Evolutionary conservation across 331 rosid species (phyloP).

Genomic region (Quercus tomentella): DNA sequence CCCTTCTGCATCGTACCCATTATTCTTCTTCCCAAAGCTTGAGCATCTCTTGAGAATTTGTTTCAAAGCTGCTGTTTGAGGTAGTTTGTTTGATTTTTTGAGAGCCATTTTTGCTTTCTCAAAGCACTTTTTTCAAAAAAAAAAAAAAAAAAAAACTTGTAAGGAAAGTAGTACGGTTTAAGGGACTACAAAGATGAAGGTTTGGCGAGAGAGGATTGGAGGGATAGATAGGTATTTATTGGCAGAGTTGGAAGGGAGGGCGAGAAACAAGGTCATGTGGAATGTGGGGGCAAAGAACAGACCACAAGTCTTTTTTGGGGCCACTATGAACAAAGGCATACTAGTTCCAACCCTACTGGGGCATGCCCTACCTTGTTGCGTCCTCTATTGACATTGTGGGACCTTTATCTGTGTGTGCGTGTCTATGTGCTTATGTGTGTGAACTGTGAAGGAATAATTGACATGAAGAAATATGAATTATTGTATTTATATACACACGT

Average conservation of each 20-base stretch:
- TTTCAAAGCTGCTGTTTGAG: slow-evolving; percentile 58
- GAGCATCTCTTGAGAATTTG: slow-evolving; percentile 69
- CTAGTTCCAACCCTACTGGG: slow-evolving; percentile 13
- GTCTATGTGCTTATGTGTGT: slow-evolving; percentile 3
- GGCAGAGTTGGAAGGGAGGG: slow-evolving; percentile 12
- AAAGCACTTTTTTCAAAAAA: not conserved
- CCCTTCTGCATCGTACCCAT: slow-evolving; percentile 34
- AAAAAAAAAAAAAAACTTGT: not conserved
- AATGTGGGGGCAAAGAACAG: slow-evolving; percentile 56
- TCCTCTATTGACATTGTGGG: slow-evolving; percentile 18
- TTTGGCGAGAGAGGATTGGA: slow-evolving; percentile 25
- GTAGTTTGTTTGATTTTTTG: slow-evolving; percentile 48
- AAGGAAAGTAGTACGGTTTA: slow-evolving; percentile 1
- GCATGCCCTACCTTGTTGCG: slow-evolving; percentile 22
- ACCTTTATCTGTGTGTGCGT: not conserved
- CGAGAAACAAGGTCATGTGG: slow-evolving; percentile 60
- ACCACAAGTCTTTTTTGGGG: slow-evolving; percentile 22
- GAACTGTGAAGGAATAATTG: not conserved
- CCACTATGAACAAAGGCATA: slow-evolving; percentile 16
- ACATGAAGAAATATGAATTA: not conserved
- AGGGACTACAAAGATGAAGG: not conserved
- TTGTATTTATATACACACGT: no score
- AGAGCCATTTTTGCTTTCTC: slow-evolving; percentile 37
- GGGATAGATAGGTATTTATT: slow-evolving; percentile 40
- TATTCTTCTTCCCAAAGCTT: slow-evolving; percentile 68